Percentiles rank a stretch among this genome's conserved stretches.
phyloP scores from a whole-genome alignment of 768 basidiomycete genomes.

The Boletus rubescentipes region DNA sequence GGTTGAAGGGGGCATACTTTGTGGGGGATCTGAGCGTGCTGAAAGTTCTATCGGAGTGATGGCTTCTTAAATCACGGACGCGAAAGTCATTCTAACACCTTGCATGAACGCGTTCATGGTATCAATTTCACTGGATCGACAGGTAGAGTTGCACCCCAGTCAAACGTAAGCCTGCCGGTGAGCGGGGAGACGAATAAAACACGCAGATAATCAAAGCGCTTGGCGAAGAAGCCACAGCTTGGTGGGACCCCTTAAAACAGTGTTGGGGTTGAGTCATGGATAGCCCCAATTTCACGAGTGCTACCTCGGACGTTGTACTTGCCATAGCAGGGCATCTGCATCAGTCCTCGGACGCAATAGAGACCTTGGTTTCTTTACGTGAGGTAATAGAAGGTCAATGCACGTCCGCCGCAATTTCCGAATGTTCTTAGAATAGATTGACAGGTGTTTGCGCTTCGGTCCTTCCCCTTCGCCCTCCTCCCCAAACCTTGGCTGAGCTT shows the following conservation, averaged over 20 bases:
- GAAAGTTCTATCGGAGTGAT: too few relatives aligned
- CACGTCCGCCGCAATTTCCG: too few relatives aligned
- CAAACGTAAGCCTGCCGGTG: background rate
- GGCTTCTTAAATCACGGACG: background rate
- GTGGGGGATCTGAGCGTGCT: background rate
- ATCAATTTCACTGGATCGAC: background rate
- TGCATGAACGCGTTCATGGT: too few relatives aligned
- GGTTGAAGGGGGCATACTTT: conserved; percentile 4
- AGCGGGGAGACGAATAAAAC: background rate
- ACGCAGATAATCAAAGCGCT: background rate
- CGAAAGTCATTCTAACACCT: background rate
- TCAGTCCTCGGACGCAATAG: too few relatives aligned
- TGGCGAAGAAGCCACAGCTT: background rate
- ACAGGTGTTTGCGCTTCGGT: too few relatives aligned
- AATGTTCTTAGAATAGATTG: too few relatives aligned
- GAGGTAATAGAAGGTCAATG: too few relatives aligned
- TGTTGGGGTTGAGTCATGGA: background rate
- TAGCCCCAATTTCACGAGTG: background rate
- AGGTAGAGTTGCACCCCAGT: background rate
- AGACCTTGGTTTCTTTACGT: too few relatives aligned
- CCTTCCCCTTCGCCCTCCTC: too few relatives aligned
- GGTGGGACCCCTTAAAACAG: background rate
- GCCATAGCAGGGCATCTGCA: too few relatives aligned
- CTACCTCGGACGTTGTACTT: background rate
- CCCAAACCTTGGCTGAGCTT: too few relatives aligned